Base-by-base conservation (phyloP, 495 filamentous ascomycete species). In the Aspergillus wentii region DNA sequence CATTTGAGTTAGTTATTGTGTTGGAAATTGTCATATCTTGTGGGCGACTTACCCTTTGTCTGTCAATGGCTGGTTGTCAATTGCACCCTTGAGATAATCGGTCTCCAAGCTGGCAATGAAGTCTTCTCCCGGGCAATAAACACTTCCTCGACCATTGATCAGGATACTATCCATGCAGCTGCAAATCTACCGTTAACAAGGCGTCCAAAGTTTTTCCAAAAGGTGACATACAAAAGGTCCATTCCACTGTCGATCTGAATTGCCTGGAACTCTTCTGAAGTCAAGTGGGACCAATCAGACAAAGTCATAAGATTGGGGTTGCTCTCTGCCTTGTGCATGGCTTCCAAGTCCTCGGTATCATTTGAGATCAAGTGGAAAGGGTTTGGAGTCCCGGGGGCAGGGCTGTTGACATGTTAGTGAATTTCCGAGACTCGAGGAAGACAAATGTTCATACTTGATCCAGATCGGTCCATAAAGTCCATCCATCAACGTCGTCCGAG, bases 251-350 rank as follows among this genome's bases (percentile, higher is more conserved):
- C 55, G 5, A 54, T 38, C 41, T 67, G 49, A 3, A 66, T 50
- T 5, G 64, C 51, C 36, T 57, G 56, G 21, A 62, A 64, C 18
- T 76, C 58, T 7, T 55, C 38, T 2, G 71, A 69, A 1, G 64
- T 71, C n/a, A 64, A 56, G 48, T 76, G 66, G n/a, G 57, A 57
- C 68, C 70, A 75, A 40, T 80, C 76, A 4, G 70, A 67, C 4
- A 76, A 19, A 14, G 74, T 18, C 1, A 78, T 38, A 1, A 66
- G 55, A 11, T 59, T 44, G 10, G 66, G 51, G 22, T 67, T 49
- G 8, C 40, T 27, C 18, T 58, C 66, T 8, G 75, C 74, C 2
- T 48, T 36, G n/a, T 56, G 35, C 43, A 80, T 62, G 0, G 62
- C 55, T 1, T 38, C 22, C 9, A 75, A 37, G 7, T 62, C 61